Conservation (phyloP, 1,284 basidiomycete species). For the Ceratobasidium sp. region DNA sequence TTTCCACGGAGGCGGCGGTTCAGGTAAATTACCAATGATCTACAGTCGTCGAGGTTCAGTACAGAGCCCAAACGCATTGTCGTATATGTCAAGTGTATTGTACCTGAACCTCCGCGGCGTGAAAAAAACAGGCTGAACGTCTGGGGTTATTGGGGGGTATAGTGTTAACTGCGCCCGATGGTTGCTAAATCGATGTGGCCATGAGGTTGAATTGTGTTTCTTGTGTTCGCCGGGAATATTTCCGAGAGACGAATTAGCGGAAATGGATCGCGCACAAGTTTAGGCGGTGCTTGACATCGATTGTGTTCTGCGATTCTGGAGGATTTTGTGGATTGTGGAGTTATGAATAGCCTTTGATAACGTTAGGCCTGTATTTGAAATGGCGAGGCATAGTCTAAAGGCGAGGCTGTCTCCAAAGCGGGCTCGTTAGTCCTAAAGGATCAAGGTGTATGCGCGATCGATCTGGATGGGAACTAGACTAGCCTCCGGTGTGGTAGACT, state of each 20-base stretch:
- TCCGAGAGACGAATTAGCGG: neutral
- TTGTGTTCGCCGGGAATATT: neutral
- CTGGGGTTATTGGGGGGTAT: neutral
- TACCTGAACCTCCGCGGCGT: neutral
- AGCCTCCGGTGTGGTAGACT: too few species aligned
- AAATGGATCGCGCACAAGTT: neutral
- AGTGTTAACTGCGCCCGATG: neutral
- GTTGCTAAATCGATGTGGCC: slow-evolving; percentile 19
- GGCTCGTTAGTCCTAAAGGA: neutral
- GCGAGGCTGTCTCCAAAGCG: neutral
- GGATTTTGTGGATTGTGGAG: neutral
- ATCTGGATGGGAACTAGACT: neutral
- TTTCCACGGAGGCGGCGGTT: neutral
- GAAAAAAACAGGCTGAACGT: neutral
- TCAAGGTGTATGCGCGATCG: neutral
- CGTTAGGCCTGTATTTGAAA: neutral
- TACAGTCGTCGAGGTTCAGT: slow-evolving; percentile 21
- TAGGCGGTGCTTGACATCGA: slow-evolving; percentile 1
- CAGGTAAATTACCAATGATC: slow-evolving; percentile 8
- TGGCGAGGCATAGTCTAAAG: neutral
- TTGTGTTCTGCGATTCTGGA: neutral
- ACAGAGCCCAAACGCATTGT: neutral
- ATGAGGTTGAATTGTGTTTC: neutral
- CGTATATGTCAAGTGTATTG: neutral
- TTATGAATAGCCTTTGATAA: slow-evolving; percentile 9